Base-by-base conservation (phyloP, 108 stramenopile species). In the Cyclotella cryptica region DNA sequence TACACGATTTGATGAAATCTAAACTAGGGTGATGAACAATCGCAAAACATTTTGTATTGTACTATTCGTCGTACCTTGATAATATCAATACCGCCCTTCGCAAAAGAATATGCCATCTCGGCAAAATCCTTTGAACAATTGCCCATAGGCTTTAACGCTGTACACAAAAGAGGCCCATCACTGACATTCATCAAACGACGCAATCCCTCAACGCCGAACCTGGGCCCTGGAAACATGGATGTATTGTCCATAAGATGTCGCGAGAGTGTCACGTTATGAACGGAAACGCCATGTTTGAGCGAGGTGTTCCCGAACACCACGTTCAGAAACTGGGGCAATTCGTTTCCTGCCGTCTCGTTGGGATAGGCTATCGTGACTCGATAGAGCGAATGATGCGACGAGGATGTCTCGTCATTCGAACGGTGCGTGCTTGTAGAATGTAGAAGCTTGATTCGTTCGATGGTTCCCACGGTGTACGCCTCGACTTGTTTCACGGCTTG, bases 251-350 rank as follows among this genome's bases (percentile, higher is more conserved):
- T 65, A 40, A 78, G 40, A 24, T 71, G 61, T 30, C 29, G 54
- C 21, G 52, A 55, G 10, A 78, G 42, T 26, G 77, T 71, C 14
- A 75, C 66, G 47, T 58, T 47, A 12, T 57, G 63, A 15, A 75
- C 66, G 22, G 77, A 24, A 8, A 78, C 41, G 19, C 77, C 77
- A 5, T 53, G n/a, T 49, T 78, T 78, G 22, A 78, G 59, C 17
- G 77, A 78, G 5, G 77, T 78, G 26, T 78, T 78, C 2, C 77
- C 77, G 46, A 78, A 78, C 0, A 78, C 63, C 0, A 78, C 77
- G 54, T 78, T 78, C 17, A 78, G 43, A 44, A 78, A 78, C 45
- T 78, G 77, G 13, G 77, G 61, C 13, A 78, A 45, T 45, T 78
- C 77, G 7, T 55, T 53, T 11, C 77, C 77, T 5, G 77, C 77